Evolutionary conservation across 225 moss, liverwort and hornwort species (phyloP), one percentile per base, ranked within the genome.

Genomic region (Pseudisothecium myosuroides): DNA sequence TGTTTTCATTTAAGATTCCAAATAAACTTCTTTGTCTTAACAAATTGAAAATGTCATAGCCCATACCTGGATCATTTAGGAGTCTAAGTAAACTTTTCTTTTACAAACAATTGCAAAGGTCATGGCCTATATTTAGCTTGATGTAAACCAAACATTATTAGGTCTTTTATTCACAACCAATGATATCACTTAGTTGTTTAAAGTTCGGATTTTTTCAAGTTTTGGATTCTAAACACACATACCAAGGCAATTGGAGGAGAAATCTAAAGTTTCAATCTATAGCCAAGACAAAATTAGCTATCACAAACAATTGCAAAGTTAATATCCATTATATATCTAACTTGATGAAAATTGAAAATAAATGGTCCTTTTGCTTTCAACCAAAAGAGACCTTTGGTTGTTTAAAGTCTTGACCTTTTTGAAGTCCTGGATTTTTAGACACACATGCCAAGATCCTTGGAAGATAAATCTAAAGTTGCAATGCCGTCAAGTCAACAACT

Each of bases 391-490:
- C 24, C 4, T 23, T 15, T 10, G 9, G 1, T 37, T 55, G 4
- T 24, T 15, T 15, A 15, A 15, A 36, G 6, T n/a, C 6, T 56
- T 17, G 7, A 24, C 17, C 2, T 56, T 23, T 52, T 26, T 24
- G 12, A 78, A 37, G 16, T 15, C 2, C 1, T 55, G 0, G 10
- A 26, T 56, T 78, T 37, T 0, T 56, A 0, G 1, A 1, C 17
- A 16, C 17, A 26, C 1, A 16, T 56, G 37, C 16, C 13, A n/a
- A 56, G 11, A 78, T 16, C 11, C 4, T 24, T 56, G 2, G 26
- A n/a, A n/a, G 13, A 17, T 0, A 79, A 37, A 17, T 17, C 10
- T 24, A 17, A 50, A 10, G 4, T 55, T 78, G 7, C 56, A 78
- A 78, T 56, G n/a, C 0, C 0, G 1, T 16, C 17, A 55, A 9